phyloP scores from a whole-genome alignment of 1,284 basidiomycete genomes.

The Leccinum holopus region DNA sequence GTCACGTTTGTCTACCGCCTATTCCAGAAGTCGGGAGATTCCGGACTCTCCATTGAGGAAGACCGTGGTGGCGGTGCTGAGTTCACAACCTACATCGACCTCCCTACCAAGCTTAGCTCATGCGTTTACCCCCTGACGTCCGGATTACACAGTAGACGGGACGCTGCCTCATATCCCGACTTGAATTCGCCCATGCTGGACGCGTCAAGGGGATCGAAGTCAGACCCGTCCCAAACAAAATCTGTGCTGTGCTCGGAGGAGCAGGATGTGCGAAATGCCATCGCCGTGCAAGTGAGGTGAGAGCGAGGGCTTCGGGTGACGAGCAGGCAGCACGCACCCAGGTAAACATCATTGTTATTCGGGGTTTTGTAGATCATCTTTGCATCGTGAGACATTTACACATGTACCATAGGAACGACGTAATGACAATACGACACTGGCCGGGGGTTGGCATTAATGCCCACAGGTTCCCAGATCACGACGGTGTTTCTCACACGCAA shows the following conservation, averaged over 20 bases:
- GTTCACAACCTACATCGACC: conserved; percentile 21
- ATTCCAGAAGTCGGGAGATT: conserved; percentile 2
- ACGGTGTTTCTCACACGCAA: neutral
- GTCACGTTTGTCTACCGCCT: conserved; percentile 16
- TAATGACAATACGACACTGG: neutral
- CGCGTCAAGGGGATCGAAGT: neutral
- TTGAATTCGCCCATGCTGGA: neutral
- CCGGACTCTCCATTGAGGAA: neutral
- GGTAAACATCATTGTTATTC: neutral
- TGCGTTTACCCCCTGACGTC: neutral
- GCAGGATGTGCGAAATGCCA: neutral
- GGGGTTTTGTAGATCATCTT: neutral
- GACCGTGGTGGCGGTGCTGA: neutral
- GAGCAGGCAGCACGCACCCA: neutral
- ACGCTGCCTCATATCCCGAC: neutral
- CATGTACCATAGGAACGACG: neutral
- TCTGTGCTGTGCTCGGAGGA: no score
- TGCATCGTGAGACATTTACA: neutral
- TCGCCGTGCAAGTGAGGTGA: neutral
- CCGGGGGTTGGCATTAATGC: neutral
- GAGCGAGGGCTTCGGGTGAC: neutral
- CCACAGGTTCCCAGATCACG: neutral
- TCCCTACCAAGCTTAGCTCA: conserved; percentile 16
- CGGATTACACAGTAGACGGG: neutral
- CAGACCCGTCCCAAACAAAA: neutral